These are phyloP conservation scores for Prunella vulgaris DNA, from an alignment of 257 asterid species.

Conservation along the genomic window DNA sequence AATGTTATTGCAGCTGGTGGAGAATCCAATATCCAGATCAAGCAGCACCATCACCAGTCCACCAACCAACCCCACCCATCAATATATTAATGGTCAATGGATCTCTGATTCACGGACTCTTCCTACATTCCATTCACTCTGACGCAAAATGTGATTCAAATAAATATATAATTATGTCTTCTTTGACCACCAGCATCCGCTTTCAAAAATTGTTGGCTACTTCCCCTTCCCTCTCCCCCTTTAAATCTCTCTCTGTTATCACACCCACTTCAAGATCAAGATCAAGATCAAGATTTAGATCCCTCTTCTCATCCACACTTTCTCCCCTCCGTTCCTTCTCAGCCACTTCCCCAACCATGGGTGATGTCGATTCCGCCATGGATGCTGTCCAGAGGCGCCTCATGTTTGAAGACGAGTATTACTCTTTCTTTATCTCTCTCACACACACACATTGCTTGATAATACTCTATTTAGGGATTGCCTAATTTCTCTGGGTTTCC, in stretches of 20 bases:
- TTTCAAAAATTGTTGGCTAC: constrained; percentile 33
- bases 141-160: background rate
- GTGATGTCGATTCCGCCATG: constrained; percentile 66
- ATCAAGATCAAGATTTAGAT: background rate
- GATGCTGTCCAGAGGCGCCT: constrained; percentile 95
- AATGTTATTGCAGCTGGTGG: too few relatives aligned
- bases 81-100: too few relatives aligned
- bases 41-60: too few relatives aligned
- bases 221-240: constrained; percentile 13
- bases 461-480: too few relatives aligned
- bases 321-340: constrained; percentile 19
- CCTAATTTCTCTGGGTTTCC: too few relatives aligned
- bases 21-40: too few relatives aligned
- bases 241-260: constrained; percentile 16
- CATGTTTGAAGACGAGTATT: constrained; percentile 93
- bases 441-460: too few relatives aligned
- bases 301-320: background rate
- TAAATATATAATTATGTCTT: constrained; percentile 10
- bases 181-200: constrained; percentile 24
- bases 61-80: too few relatives aligned
- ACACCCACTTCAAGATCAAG: constrained; percentile 3
- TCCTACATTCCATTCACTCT: too few relatives aligned
- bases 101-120: too few relatives aligned
- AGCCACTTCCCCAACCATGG: constrained; percentile 44
- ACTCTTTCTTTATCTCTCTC: too few relatives aligned